Evolutionary conservation across 2,329 filamentous ascomycete species (phyloP), one percentile per base, ranked within the genome.

Genomic region (Dendryphion nanum): DNA sequence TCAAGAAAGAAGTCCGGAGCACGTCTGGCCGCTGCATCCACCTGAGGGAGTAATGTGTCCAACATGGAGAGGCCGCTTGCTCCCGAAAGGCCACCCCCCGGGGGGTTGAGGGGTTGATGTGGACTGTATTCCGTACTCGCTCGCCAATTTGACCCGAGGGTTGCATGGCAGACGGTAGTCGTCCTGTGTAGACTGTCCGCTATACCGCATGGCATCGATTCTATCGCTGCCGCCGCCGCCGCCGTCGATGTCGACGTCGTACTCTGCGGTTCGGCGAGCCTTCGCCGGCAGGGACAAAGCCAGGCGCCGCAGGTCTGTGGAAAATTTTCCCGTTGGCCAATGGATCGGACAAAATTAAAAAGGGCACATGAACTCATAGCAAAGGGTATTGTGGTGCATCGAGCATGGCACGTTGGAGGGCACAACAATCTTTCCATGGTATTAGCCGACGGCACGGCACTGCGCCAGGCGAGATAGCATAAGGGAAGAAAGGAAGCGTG

Each of bases 391-490:
- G 39, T 41, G 37, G 32, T 41, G 24, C 38, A 37, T 19, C 38
- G 32, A 17, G 38, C 30, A 42, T 38, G 47, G 39, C 39, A 45
- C 41, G 46, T 45, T 44, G 47, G 46, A 44, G 47, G 49, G 44
- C 44, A 52, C 50, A 45, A 49, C 47, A 2, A 42, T 51, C 38
- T 34, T n/a, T n/a, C n/a, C n/a, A n/a, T 47, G 56, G 30, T 47
- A 63, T 64, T 63, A 63, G 57, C 59, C 60, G 62, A 61, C 59
- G 48, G 48, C 51, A 45, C 40, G 24, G 41, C 32, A 40, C 30
- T 47, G 36, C 34, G 31, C 31, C 31, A 21, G 31, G 31, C 18
- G 31, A 18, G 23, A 26, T 26, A 26, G 23, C 23, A 26, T 26
- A 8, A 26, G n/a, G 23, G 23, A n/a, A n/a, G 23, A 26, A 26